A percentile compares a stretch with the other conserved stretches of the same genome.
Evolutionary conservation across 768 basidiomycete genomes (phyloP).

Genomic region (Exsudoporus frostii): DNA sequence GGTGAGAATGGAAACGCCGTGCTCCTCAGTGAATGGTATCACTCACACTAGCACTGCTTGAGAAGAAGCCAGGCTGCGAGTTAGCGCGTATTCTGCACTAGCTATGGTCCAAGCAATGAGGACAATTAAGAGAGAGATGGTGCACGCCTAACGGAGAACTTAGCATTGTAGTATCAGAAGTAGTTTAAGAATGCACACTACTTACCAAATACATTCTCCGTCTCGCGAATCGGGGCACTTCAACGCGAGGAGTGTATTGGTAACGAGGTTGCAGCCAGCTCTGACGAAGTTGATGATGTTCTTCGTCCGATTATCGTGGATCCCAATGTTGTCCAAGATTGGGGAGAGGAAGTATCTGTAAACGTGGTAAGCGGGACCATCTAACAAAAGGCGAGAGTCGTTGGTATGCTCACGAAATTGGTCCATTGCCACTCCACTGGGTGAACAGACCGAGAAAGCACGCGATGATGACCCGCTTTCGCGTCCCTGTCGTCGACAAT

Average conservation of each 20-base stretch:
- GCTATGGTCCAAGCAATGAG: constrained; percentile 18
- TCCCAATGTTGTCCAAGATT: constrained; percentile 13
- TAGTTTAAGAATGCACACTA: not conserved
- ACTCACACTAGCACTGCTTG: constrained; percentile 10
- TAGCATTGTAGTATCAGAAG: not conserved
- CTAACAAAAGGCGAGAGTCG: not conserved
- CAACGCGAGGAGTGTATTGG: not conserved
- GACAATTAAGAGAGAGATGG: constrained; percentile 14
- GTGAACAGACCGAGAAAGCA: constrained; percentile 7
- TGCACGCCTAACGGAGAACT: not conserved
- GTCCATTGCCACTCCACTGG: constrained; percentile 10
- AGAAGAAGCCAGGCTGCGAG: constrained; percentile 3
- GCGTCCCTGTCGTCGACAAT: constrained; percentile 10
- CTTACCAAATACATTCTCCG: constrained; percentile 9
- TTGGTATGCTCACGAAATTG: constrained; percentile 4
- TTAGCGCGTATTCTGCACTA: constrained; percentile 9
- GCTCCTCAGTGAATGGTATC: not conserved
- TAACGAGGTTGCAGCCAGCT: constrained; percentile 6
- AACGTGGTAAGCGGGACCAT: not conserved
- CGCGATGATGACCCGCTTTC: constrained; percentile 13
- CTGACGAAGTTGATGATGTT: constrained; percentile 11
- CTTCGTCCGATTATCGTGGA: constrained; percentile 16
- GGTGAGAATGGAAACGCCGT: not conserved
- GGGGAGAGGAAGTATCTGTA: constrained; percentile 10
- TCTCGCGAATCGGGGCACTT: constrained; percentile 3